Conservation (phyloP, 805 yeast species). For the Nakazawaea holstii region DNA sequence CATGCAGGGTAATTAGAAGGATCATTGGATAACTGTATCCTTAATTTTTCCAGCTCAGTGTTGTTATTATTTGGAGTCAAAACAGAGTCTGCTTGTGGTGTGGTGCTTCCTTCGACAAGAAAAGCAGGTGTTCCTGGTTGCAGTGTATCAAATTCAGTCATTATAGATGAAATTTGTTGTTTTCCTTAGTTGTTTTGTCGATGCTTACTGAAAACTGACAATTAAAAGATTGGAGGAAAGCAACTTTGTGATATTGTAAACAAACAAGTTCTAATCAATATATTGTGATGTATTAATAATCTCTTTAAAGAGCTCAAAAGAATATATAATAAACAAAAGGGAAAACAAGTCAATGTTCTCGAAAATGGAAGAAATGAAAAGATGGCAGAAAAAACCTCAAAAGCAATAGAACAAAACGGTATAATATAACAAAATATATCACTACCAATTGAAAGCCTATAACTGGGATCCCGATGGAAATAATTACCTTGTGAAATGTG, state of each 20-base stretch:
- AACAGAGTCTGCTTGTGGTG: slow-evolving; percentile 7
- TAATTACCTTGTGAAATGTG: too few species aligned
- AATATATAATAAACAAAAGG: background rate
- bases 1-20: slow-evolving; percentile 54
- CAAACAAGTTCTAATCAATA: too few species aligned
- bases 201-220: background rate
- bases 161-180: background rate
- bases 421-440: too few species aligned
- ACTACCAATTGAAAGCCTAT: too few species aligned
- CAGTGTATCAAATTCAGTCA: slow-evolving; percentile 10
- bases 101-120: slow-evolving; percentile 1
- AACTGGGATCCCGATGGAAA: too few species aligned
- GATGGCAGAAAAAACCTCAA: too few species aligned
- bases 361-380: too few species aligned
- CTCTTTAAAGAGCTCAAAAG: background rate
- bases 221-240: background rate
- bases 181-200: background rate
- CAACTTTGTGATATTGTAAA: too few species aligned
- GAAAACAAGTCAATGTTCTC: background rate
- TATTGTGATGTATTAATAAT: too few species aligned
- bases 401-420: background rate
- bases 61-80: slow-evolving; percentile 7
- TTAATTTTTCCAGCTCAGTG: slow-evolving; percentile 39
- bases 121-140: slow-evolving; percentile 15
- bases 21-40: slow-evolving; percentile 45